These are phyloP conservation scores for Begonia peltatifolia DNA, from an alignment of 306 rosid species.

Conservation along the genomic window DNA sequence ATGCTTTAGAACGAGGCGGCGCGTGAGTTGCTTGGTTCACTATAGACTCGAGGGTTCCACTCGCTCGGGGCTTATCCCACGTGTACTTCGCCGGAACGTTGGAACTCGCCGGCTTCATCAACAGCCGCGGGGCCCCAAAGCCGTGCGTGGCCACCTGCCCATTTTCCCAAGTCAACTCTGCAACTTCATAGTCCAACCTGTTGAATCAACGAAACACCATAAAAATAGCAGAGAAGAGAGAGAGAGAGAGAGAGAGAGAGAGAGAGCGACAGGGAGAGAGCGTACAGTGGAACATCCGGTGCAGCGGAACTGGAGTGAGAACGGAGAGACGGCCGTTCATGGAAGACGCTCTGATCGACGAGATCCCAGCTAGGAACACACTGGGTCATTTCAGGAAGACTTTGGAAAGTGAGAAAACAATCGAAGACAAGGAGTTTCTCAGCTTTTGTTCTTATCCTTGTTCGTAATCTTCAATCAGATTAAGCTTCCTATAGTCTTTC, in stretches of 20 bases:
- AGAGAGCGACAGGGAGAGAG: slow-evolving; percentile 6
- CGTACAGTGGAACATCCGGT: slow-evolving; percentile 40
- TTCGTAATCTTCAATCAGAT: too few species aligned
- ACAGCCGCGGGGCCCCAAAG: slow-evolving; percentile 43
- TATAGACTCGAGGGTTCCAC: slow-evolving; percentile 79
- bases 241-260: slow-evolving; percentile 6
- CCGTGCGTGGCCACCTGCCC: slow-evolving; percentile 81
- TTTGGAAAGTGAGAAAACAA: too few species aligned
- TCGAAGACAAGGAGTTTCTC: too few species aligned
- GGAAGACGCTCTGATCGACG: slow-evolving; percentile 22
- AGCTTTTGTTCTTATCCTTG: too few species aligned
- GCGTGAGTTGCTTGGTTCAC: slow-evolving; percentile 61
- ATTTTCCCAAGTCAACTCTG: slow-evolving; percentile 89
- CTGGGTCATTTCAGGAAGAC: slow-evolving; percentile 43
- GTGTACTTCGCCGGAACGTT: slow-evolving; percentile 19
- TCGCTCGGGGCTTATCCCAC: slow-evolving; percentile 72
- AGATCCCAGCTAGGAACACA: slow-evolving; percentile 84
- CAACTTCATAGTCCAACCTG: slow-evolving; percentile 72
- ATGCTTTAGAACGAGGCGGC: slow-evolving; percentile 8
- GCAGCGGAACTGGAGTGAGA: slow-evolving; percentile 27
- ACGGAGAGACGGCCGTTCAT: slow-evolving; percentile 24
- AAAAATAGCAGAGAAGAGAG: neutral
- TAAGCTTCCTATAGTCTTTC: too few species aligned
- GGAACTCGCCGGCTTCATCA: slow-evolving; percentile 9
- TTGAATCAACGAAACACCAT: neutral